Conservation (phyloP, 768 basidiomycete species). For the Filobasidium wieringae region DNA sequence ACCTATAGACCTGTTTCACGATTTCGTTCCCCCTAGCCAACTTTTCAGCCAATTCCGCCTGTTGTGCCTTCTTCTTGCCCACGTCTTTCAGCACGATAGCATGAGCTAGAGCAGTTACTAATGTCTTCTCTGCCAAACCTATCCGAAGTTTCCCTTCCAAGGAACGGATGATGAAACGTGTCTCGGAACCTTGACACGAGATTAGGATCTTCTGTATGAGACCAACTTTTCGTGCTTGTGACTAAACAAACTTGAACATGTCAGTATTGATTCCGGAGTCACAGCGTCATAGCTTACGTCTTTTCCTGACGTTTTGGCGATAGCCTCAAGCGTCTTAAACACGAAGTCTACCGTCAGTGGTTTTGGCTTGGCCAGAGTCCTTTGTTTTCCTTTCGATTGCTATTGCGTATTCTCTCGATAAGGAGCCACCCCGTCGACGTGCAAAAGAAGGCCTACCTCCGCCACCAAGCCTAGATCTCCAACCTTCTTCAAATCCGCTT, state of each 20-base stretch:
- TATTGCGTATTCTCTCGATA: constrained; percentile 31
- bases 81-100: constrained; percentile 73
- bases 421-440: not conserved
- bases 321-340: constrained; percentile 79
- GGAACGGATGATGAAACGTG: constrained; percentile 91
- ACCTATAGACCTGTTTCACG: constrained; percentile 92
- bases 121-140: constrained; percentile 88
- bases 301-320: constrained; percentile 72
- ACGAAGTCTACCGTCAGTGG: constrained; percentile 76
- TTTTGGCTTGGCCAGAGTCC: constrained; percentile 87
- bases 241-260: constrained; percentile 44
- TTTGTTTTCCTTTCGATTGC: constrained; percentile 84
- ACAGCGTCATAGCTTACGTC: constrained; percentile 46
- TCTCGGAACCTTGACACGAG: constrained; percentile 79
- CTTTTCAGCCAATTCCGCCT: constrained; percentile 57
- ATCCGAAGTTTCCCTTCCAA: constrained; percentile 95
- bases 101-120: constrained; percentile 87
- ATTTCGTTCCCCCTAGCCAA: constrained; percentile 65
- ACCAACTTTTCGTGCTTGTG: constrained; percentile 86
- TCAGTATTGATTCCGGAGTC: not conserved
- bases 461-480: constrained; percentile 94
- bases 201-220: constrained; percentile 90
- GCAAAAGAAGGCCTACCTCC: constrained; percentile 49
- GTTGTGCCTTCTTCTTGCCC: constrained; percentile 57
- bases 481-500: constrained; percentile 83